phyloP scores from a whole-genome alignment of 73 alveolate species.

The Symbiodinium natans region DNA sequence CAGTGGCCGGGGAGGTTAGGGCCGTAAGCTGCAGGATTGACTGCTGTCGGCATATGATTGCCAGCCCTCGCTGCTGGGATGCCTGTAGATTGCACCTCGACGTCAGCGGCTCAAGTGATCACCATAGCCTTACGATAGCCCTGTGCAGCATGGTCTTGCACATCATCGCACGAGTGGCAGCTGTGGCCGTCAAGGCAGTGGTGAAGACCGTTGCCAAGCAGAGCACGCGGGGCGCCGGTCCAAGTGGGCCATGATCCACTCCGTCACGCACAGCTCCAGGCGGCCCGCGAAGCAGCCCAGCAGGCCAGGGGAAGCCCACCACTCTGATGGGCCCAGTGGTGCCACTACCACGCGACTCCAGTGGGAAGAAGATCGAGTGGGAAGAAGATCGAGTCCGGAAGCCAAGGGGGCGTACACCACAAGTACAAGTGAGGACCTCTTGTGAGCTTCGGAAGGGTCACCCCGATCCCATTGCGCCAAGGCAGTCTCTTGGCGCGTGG shows the following conservation, averaged over 20 bases:
- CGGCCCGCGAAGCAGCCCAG: constrained; percentile 1
- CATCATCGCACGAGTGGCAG: background rate
- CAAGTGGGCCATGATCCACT: background rate
- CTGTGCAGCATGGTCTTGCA: background rate
- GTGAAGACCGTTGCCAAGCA: background rate
- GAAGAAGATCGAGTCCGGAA: background rate
- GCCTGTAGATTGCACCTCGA: background rate
- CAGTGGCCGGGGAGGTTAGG: too few species aligned
- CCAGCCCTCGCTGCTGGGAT: too few species aligned
- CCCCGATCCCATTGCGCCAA: too few species aligned
- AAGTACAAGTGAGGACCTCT: background rate
- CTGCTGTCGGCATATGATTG: too few species aligned
- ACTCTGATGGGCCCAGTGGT: background rate
- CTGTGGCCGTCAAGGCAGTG: background rate
- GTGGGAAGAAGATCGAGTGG: background rate
- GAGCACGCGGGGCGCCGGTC: background rate
- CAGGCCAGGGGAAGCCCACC: constrained; percentile 3
- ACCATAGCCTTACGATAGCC: background rate
- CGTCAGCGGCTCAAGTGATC: background rate
- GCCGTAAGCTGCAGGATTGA: too few species aligned
- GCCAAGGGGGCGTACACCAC: background rate
- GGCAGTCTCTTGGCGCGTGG: too few species aligned
- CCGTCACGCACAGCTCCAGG: constrained; percentile 1
- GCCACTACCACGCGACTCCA: background rate
- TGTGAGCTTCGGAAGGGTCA: too few species aligned